These are phyloP conservation scores for Fusarium nelsonii DNA, from an alignment of 2,329 filamentous ascomycete genomes.

Conservation along the genomic window DNA sequence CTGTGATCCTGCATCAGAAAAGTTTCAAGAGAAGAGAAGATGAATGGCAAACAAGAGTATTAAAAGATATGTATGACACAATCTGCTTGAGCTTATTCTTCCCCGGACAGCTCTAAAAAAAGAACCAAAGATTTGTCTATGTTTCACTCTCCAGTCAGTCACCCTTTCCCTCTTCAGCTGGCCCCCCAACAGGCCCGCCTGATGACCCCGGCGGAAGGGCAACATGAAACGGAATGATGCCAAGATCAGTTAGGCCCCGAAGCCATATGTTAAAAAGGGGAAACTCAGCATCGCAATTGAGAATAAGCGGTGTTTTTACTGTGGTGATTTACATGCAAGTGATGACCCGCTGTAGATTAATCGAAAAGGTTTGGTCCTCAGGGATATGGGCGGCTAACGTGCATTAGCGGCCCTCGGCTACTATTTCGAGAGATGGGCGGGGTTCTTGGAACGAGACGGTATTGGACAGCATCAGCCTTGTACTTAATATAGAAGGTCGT, in stretches of 20 bases:
- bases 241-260: constrained; percentile 17
- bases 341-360: not conserved
- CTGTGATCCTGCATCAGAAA: constrained; percentile 22
- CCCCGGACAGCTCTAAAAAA: constrained; percentile 32
- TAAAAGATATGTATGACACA: constrained; percentile 28
- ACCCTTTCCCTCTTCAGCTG: constrained; percentile 11
- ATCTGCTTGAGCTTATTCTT: constrained; percentile 27
- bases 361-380: not conserved
- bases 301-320: constrained; percentile 22
- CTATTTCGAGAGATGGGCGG: constrained; percentile 39
- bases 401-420: constrained; percentile 41
- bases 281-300: constrained; percentile 10
- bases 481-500: constrained; percentile 37
- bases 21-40: constrained; percentile 13
- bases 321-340: constrained; percentile 11
- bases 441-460: not conserved
- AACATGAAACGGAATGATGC: constrained; percentile 31
- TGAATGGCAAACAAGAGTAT: constrained; percentile 11
- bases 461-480: constrained; percentile 29
- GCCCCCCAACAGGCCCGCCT: constrained; percentile 24
- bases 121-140: constrained; percentile 31
- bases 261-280: constrained; percentile 1
- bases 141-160: constrained; percentile 29
- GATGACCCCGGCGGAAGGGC: constrained; percentile 12
- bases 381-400: constrained; percentile 42